Evolutionary conservation across 176 grass and related monocot genomes (phyloP).

Genomic region (Oryza nivara): DNA sequence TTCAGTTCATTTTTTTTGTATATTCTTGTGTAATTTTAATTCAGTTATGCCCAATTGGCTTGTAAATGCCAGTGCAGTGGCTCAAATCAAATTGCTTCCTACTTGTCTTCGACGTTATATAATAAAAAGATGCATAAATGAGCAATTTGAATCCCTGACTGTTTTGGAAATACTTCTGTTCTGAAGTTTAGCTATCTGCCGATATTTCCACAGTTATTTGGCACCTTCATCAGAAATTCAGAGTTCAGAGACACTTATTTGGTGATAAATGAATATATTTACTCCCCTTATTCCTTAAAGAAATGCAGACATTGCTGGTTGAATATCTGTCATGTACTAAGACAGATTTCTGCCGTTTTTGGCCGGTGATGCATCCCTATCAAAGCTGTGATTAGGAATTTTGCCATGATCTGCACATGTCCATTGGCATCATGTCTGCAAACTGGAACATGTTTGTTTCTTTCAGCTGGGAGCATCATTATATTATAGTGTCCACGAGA

Average conservation of each 20-base stretch:
- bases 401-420: constrained; percentile 5
- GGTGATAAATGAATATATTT: too few species aligned
- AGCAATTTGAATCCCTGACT: background rate
- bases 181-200: background rate
- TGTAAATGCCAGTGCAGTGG: constrained; percentile 28
- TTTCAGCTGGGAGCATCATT: background rate
- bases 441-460: background rate
- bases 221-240: background rate
- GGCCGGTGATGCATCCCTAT: constrained; percentile 13
- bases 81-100: background rate
- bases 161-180: background rate
- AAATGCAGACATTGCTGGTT: background rate
- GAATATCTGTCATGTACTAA: background rate
- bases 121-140: background rate
- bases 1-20: constrained; percentile 16
- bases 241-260: background rate
- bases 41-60: background rate
- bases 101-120: background rate
- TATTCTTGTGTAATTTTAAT: constrained; percentile 19
- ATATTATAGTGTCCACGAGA: background rate
- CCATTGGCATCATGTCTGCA: background rate
- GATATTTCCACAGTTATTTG: too few species aligned
- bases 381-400: background rate
- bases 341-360: background rate
- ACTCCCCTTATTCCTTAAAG: background rate